Evolutionary conservation across 106 monocot species (phyloP).

Genomic region (Allium fistulosum): DNA sequence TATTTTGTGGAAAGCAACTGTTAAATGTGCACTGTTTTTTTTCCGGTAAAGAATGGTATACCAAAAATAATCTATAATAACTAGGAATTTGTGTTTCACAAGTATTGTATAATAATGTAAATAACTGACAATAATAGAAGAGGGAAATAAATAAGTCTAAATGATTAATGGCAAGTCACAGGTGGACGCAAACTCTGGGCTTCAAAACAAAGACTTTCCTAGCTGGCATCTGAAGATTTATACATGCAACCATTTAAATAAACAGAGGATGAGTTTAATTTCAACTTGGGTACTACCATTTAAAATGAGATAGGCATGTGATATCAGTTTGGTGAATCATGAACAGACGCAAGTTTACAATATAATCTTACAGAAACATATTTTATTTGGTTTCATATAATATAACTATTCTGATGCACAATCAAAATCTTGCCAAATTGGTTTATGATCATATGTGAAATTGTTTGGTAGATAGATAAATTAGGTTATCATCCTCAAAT

Average conservation of each 20-base stretch:
- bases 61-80: no score
- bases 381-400: background rate
- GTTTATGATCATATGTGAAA: no score
- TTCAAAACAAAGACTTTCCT: background rate
- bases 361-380: background rate
- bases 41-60: no score
- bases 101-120: no score
- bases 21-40: no score
- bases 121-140: conserved; percentile 5
- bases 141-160: background rate
- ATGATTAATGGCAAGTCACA: conserved; percentile 1
- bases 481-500: no score
- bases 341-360: background rate
- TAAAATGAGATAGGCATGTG: background rate
- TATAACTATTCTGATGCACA: no score
- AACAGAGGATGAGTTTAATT: background rate
- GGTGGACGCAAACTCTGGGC: conserved; percentile 4
- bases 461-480: no score
- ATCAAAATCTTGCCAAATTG: no score
- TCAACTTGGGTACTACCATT: background rate
- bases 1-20: no score
- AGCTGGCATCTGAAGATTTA: background rate
- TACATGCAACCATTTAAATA: conserved; percentile 2
- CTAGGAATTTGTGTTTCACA: no score
- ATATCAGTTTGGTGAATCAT: background rate